Conservation (phyloP, 2,329 filamentous ascomycete species). For the Diaporthe sp. region DNA sequence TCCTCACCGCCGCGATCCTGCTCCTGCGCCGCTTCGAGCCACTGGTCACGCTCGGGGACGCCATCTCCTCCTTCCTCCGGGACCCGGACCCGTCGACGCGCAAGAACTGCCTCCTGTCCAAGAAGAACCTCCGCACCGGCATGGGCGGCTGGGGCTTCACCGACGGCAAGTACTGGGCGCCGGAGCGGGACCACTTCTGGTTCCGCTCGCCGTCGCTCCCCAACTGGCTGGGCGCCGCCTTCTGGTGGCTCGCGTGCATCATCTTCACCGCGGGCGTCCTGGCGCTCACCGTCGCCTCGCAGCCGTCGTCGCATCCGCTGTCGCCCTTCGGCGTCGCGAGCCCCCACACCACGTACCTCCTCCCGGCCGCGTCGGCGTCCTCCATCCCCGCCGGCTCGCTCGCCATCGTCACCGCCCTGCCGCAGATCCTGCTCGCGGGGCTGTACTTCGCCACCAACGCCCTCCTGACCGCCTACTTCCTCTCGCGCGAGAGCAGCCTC, state of each 20-base stretch:
- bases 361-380: constrained; percentile 45
- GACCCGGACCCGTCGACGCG: constrained; percentile 60
- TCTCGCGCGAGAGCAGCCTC: constrained; percentile 64
- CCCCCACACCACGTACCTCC: constrained; percentile 52
- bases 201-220: constrained; percentile 56
- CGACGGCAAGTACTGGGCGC: constrained; percentile 60
- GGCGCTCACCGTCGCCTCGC: constrained; percentile 49
- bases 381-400: constrained; percentile 46
- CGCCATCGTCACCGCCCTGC: constrained; percentile 59
- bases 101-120: constrained; percentile 61
- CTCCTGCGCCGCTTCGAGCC: constrained; percentile 54
- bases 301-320: constrained; percentile 43
- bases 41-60: constrained; percentile 65
- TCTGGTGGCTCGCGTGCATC: constrained; percentile 56
- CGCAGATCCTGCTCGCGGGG: constrained; percentile 62
- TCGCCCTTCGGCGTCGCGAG: constrained; percentile 56
- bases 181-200: constrained; percentile 58
- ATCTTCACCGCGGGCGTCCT: constrained; percentile 58
- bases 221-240: constrained; percentile 58
- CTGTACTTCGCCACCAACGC: constrained; percentile 64
- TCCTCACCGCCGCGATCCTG: constrained; percentile 50
- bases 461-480: constrained; percentile 62
- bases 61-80: constrained; percentile 63
- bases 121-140: constrained; percentile 59
- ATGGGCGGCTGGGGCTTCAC: constrained; percentile 59